Evolutionary conservation across 2,329 filamentous ascomycete genomes (phyloP), one percentile per base, ranked within the genome.

Genomic region (Huntiella savannae): DNA sequence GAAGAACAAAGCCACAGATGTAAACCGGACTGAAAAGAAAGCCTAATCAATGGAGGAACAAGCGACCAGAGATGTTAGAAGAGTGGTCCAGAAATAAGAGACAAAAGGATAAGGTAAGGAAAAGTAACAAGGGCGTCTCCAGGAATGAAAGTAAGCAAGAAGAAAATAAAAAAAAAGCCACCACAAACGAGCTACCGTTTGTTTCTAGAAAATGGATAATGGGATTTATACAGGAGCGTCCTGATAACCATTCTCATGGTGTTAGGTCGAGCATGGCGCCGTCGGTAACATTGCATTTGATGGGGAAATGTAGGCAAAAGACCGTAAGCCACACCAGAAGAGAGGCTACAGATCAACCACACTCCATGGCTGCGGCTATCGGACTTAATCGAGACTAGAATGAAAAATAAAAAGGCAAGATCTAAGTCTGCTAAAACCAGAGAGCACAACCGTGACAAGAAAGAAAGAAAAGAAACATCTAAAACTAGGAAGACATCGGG

Each of bases 31-130:
- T 52, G 55, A 55, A 54, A 54, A 44, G 59, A 49, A 52, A 52
- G 65, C 62, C 67, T 69, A 64, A 60, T 66, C 60, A 62, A 67
- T 66, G 63, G 36, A 45, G 48, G 43, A 44, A 44, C 48, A 36
- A 49, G 42, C 40, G 35, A 43, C 37, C 62, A 63, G 60, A 64
- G 58, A 65, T 56, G 70, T 73, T 73, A 74, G 70, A 74, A 64
- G 61, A 67, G 65, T 61, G 62, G 65, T 58, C 61, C 55, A 45
- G 49, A 52, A 33, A 53, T 50, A 53, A 54, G 47, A 46, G 52
- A 44, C 44, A 51, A 51, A 51, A 53, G 49, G 46, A 52, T 50
- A 51, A 49, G 46, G 49, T 40, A 37, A 49, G 52, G 33, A 43
- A 47, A 48, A 46, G 40, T 37, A 33, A 12, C 16, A 48, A 40